Base-by-base conservation (phyloP, 768 basidiomycete genomes). In the Serendipita vermifera region DNA sequence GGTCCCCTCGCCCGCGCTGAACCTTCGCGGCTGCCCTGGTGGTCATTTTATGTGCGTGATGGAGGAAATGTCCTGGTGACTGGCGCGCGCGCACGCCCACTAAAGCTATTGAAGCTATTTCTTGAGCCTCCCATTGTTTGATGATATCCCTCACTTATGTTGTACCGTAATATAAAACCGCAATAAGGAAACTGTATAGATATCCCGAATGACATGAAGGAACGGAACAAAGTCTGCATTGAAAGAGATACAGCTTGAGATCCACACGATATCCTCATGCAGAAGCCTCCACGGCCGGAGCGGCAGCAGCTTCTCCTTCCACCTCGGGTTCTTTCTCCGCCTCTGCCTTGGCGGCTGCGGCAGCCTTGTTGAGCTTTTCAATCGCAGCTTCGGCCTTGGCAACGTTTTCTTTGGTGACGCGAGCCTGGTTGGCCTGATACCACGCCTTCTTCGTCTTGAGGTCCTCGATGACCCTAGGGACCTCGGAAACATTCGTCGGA, bases 391-490 rank as follows among this genome's bases (percentile, higher is more conserved):
- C 84, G 11, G 84, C 89, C 70, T 85, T 85, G 35, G 81, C 79
- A 53, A 91, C 72, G 62, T 87, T 87, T 64, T 87, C 86, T 3
- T 79, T 77, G 2, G 88, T 90, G 60, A 77, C 79, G 22, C 80
- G 80, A 26, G 77, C 79, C 69, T 93, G 91, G 71, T 98, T 98
- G 31, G 87, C 93, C 67, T 85, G 82, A 64, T 81, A 96, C 91
- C 92, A 98, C 22, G 82, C 76, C 73, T 92, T 92, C 77, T 98
- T 99, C 53, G 80, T 87, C 69, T 85, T 85, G 57, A 99, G 76
- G 67, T 96, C 88, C 64, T 88, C 86, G 57, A 98, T 75, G 43
- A 90, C 80, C 55, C 89, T 85, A 55, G 82, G 77, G 32, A 92
- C 77, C 60, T 99, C 93, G 3, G 75, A 72, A 38, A 76, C 68